A percentile compares a stretch with the other conserved stretches of the same genome.
These are phyloP conservation scores for Xylaria cubensis DNA, from an alignment of 495 filamentous ascomycete species.

Conservation along the genomic window DNA sequence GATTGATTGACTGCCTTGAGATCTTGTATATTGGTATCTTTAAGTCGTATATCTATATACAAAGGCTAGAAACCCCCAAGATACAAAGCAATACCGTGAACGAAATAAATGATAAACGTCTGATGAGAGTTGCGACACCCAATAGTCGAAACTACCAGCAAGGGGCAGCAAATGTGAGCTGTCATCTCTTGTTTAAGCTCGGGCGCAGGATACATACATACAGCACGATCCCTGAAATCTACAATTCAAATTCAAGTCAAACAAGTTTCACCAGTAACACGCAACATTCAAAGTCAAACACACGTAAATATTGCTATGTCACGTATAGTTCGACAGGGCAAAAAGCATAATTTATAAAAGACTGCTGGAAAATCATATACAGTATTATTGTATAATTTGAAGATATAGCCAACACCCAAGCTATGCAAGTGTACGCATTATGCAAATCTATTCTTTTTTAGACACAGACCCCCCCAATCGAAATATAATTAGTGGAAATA, in stretches of 20 bases:
- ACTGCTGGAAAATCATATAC: not conserved
- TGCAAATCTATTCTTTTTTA: conserved; percentile 22
- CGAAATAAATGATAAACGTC: too few relatives aligned
- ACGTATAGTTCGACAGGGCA: not conserved
- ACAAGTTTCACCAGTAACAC: not conserved
- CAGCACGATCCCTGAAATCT: not conserved
- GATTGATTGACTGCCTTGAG: not conserved
- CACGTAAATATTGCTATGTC: not conserved
- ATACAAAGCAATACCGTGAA: too few relatives aligned
- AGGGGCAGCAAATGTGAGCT: too few relatives aligned
- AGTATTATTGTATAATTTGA: conserved; percentile 14
- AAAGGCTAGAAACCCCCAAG: not conserved
- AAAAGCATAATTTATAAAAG: not conserved
- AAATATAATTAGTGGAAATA: not conserved
- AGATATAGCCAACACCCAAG: conserved; percentile 23
- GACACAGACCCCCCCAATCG: not conserved
- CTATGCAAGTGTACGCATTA: conserved; percentile 22
- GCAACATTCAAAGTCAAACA: not conserved
- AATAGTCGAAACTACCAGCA: too few relatives aligned
- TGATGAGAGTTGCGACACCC: too few relatives aligned
- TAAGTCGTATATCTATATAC: not conserved
- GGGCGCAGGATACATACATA: too few relatives aligned
- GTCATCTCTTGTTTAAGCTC: too few relatives aligned
- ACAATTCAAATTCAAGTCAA: not conserved
- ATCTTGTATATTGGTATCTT: not conserved